Conservation (phyloP, 1,139 yeast genomes). For the Taphrina flavorubra region DNA sequence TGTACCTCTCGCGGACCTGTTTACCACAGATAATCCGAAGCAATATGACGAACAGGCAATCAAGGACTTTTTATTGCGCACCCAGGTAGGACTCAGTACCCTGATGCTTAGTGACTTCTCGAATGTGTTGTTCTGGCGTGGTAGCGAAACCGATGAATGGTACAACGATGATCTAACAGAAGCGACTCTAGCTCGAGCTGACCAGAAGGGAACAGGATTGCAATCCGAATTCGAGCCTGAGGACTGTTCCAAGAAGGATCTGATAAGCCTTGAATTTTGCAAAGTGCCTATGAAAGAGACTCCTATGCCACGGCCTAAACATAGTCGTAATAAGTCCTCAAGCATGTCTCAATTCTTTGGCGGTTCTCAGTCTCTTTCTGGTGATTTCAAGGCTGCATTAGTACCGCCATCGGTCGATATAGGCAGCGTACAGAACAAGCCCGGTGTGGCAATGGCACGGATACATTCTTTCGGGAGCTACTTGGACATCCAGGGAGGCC, state of each 20-base stretch:
- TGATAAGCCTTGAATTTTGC: background rate
- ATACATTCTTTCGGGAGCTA: constrained; percentile 8
- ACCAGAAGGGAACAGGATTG: background rate
- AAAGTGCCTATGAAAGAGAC: background rate
- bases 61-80: constrained; percentile 24
- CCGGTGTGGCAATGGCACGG: constrained; percentile 17
- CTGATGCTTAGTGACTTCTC: constrained; percentile 31
- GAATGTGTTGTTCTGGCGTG: constrained; percentile 16
- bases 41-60: constrained; percentile 14
- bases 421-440: background rate
- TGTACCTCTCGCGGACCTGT: background rate
- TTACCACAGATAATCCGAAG: background rate
- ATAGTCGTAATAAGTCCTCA: constrained; percentile 14
- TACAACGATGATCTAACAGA: constrained; percentile 25
- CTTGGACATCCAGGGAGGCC: constrained; percentile 5
- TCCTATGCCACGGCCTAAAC: constrained; percentile 7
- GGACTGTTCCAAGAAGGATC: background rate
- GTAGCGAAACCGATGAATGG: constrained; percentile 40
- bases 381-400: constrained; percentile 17
- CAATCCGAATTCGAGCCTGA: background rate
- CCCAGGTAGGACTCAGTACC: constrained; percentile 10
- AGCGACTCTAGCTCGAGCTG: constrained; percentile 6
- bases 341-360: constrained; percentile 16
- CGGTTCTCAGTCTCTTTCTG: constrained; percentile 2
- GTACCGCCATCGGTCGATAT: constrained; percentile 34